A percentile compares a stretch with the other conserved stretches of the same genome.
Evolutionary conservation across 106 monocot species (phyloP).

Genomic region (Gastrodia elata): DNA sequence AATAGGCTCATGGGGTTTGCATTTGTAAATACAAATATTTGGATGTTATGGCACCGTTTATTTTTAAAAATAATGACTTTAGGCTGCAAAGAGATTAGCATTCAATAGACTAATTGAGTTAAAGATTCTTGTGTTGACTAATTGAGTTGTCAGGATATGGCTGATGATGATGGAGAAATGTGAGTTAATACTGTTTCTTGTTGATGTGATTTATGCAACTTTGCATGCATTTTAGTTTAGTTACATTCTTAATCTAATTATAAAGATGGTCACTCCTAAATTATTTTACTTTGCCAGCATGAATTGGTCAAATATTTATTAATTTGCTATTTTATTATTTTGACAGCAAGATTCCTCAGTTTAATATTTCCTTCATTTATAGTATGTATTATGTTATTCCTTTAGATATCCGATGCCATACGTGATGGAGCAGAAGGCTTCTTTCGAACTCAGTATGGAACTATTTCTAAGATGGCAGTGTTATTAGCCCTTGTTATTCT

Average conservation of each 20-base stretch:
- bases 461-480: slow-evolving; percentile 96
- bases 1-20: no score
- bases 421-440: slow-evolving; percentile 99
- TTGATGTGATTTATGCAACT: neutral
- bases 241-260: neutral
- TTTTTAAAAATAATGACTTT: neutral
- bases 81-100: neutral
- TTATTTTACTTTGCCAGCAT: neutral
- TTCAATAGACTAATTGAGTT: neutral
- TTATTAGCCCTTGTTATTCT: slow-evolving; percentile 82
- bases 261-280: neutral
- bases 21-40: no score
- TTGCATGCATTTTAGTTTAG: neutral
- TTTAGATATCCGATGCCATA: slow-evolving; percentile 97
- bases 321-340: neutral
- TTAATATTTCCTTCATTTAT: slow-evolving; percentile 4
- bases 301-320: neutral
- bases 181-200: neutral
- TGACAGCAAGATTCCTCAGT: neutral
- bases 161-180: slow-evolving; percentile 1
- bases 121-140: neutral
- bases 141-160: neutral
- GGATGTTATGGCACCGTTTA: no score
- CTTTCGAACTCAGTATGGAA: slow-evolving; percentile 93
- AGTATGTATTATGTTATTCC: neutral